A percentile compares a stretch with the other conserved stretches of the same genome.
phyloP scores from a whole-genome alignment of 2,329 filamentous ascomycete species.

The Phyllosticta citrichinensis region DNA sequence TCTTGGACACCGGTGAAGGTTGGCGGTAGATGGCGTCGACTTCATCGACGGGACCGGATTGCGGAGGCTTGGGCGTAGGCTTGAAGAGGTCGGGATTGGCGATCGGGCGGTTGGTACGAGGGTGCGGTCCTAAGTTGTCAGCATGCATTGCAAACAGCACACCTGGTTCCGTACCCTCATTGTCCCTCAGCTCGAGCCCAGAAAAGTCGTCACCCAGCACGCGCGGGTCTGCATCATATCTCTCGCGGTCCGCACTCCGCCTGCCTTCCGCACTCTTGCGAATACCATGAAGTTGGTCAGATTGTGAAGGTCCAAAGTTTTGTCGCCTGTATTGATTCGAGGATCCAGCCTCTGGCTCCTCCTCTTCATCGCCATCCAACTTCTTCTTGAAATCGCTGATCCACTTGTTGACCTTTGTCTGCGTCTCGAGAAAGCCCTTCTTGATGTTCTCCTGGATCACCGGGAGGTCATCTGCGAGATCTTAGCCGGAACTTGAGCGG shows the following conservation, averaged over 20 bases:
- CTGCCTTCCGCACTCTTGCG: conserved; percentile 29
- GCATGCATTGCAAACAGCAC: neutral
- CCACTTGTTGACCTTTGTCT: conserved; percentile 87
- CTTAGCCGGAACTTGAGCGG: conserved; percentile 2
- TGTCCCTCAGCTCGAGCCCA: conserved; percentile 51
- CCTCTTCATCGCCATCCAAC: conserved; percentile 78
- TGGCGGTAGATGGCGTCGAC: conserved; percentile 62
- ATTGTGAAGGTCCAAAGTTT: conserved; percentile 28
- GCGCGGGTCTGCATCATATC: conserved; percentile 90
- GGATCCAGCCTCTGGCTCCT: conserved; percentile 43
- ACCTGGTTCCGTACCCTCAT: conserved; percentile 38
- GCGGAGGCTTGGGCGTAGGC: conserved; percentile 45
- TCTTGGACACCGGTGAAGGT: conserved; percentile 40
- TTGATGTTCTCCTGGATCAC: conserved; percentile 86
- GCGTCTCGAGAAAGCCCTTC: conserved; percentile 91
- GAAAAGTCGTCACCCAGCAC: conserved; percentile 84
- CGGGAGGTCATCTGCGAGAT: conserved; percentile 68
- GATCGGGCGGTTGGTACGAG: conserved; percentile 52
- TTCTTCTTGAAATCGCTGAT: conserved; percentile 86
- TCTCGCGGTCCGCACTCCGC: conserved; percentile 76
- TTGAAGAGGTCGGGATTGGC: conserved; percentile 77
- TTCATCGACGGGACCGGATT: conserved; percentile 61
- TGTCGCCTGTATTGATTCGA: conserved; percentile 26
- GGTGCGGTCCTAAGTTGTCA: conserved; percentile 29
- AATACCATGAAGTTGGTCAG: conserved; percentile 30